Evolutionary conservation across 2,329 filamentous ascomycete species (phyloP), one percentile per base, ranked within the genome.

Genomic region (Didymella pomorum): DNA sequence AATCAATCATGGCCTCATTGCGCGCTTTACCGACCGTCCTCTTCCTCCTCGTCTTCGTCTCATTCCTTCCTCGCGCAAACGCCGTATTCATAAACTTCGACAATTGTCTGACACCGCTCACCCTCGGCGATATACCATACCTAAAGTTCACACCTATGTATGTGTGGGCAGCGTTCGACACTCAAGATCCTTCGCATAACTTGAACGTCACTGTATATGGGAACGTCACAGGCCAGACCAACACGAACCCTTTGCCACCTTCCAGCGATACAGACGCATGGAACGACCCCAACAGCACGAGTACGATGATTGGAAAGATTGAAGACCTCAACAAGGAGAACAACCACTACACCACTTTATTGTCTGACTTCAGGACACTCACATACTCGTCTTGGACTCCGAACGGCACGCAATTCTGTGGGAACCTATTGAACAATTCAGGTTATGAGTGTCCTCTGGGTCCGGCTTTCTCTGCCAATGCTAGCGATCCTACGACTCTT

Each of bases 181-280:
- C 84, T 26, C 76, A 80, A 14, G 79, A 84, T 62, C 75, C 84
- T 4, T 83, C 80, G 49, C 87, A 93, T 71, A 86, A 83, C 39
- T 82, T 99, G 47, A 87, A 86, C 62, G 81, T 97, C 54, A 95
- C 88, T 1, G 85, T 97, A 45, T 98, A 92, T 81, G 94, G 93
- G 50, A 97, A 98, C 77, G 92, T 98, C 28, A 91, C 89, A 9
- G 95, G 95, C 45, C 86, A 89, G 49, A 82, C 84, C 43, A 81
- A 82, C 2, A 72, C 78, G 12, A 79, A 81, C n/a, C 60, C 77
- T 2, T 84, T 92, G 52, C 92, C 92, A 31, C 69, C 85, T 0
- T 77, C 83, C 18, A 76, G 83, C 67, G 84, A 86, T 71, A 76
- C 85, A 0, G 45, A 42, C 16, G 41, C 41, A 45, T 82, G 92